phyloP scores from a whole-genome alignment of 208 protist species.

The Trypanosoma conorhini region DNA sequence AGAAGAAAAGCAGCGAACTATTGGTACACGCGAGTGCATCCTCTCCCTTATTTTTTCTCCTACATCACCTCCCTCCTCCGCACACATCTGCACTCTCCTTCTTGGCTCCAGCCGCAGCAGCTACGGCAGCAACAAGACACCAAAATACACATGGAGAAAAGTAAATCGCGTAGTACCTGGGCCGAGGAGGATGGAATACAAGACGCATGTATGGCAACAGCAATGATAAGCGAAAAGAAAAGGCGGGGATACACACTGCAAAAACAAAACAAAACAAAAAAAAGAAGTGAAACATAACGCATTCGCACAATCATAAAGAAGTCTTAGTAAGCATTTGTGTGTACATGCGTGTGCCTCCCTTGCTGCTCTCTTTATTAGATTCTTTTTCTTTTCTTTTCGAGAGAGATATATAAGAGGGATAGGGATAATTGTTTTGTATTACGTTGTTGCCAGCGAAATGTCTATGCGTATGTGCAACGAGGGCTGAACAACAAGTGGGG shows the following conservation, averaged over 20 bases:
- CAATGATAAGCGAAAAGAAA: not conserved
- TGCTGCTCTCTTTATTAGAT: not conserved
- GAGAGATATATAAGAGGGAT: not conserved
- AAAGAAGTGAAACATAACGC: not conserved
- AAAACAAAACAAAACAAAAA: not conserved
- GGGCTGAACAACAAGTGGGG: not conserved
- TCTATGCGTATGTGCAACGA: not conserved
- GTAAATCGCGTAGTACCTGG: not conserved
- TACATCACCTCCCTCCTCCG: not conserved
- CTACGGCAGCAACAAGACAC: not conserved
- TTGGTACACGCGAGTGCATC: not conserved
- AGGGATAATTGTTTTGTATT: not conserved
- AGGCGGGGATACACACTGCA: not conserved
- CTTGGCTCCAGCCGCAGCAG: not conserved
- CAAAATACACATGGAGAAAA: not conserved
- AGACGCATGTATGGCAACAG: too few relatives aligned
- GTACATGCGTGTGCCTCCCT: not conserved
- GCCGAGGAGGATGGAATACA: not conserved
- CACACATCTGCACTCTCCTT: not conserved
- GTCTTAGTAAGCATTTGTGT: not conserved
- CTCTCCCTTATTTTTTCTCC: not conserved
- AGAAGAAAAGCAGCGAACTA: slow-evolving; percentile 10
- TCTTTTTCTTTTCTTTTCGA: not conserved
- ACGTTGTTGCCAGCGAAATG: not conserved
- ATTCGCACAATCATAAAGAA: not conserved